Evolutionary conservation across 2,329 filamentous ascomycete species (phyloP), one percentile per base, ranked within the genome.

Genomic region (Thielaviopsis populi): DNA sequence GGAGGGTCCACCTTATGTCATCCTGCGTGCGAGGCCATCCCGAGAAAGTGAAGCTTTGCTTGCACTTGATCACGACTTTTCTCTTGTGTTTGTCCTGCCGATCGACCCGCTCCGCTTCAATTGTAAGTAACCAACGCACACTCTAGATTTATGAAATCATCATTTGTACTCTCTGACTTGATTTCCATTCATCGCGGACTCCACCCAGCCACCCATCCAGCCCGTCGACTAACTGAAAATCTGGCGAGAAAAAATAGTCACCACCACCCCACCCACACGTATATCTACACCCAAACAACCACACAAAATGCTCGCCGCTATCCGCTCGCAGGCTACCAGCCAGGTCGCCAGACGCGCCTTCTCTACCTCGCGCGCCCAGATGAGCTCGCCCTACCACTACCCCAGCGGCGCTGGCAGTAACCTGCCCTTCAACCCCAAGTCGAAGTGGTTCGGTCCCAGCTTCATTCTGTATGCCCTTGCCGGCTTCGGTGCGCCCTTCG

Each of bases 351-450:
- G 91, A 80, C 91, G 94, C 77, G 90, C 87, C 79, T 96, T 99
- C 87, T 87, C 91, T 77, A 85, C 89, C 73, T 95, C 92, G 75
- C 89, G 89, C 73, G 78, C 87, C 74, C 90, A 89, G 76, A 79
- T 95, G 75, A 83, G 81, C 71, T 95, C 89, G 75, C 91, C 91
- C 68, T 96, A 95, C 86, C 94, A 99, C 83, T 99, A 99, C 81
- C 87, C 92, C 71, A 92, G 97, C 81, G 94, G 92, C 69, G 89
- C 92, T 73, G 88, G 90, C 78, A 86, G 83, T 81, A 97, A 96
- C 83, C 78, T 99, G 69, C 94, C 94, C 69, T 99, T 99, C 85
- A 95, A 99, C 83, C 88, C 94, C 70, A 82, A 89, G 79, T 92
- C 86, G 74, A 89, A 85, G 78, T 88, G 82, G 79, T 99, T 99